Conservation (phyloP, 2,329 filamentous ascomycete genomes). For the Fusarium sp. region DNA sequence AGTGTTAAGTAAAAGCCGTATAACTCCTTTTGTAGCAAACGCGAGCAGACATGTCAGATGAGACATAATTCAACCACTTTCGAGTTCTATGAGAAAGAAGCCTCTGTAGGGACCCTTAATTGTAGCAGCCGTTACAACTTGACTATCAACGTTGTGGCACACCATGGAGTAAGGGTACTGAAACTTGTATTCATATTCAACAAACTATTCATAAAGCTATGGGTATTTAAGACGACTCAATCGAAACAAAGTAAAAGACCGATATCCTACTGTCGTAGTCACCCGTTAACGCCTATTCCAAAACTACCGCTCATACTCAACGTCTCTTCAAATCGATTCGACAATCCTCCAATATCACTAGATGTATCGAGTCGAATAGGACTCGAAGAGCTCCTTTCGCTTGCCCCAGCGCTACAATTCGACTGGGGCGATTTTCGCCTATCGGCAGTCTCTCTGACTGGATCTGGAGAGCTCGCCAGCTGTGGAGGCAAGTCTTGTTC, state of each 20-base stretch:
- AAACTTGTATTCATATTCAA: not conserved
- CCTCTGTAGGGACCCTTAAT: too few species aligned
- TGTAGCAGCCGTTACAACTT: too few species aligned
- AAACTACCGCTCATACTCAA: slow-evolving; percentile 50
- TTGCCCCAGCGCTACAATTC: slow-evolving; percentile 22
- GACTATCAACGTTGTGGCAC: not conserved
- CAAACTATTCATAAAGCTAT: slow-evolving; percentile 4
- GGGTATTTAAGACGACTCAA: slow-evolving; percentile 31
- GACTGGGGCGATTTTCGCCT: slow-evolving; percentile 26
- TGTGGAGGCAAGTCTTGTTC: slow-evolving; percentile 41
- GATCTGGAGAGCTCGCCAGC: slow-evolving; percentile 16
- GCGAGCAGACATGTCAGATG: too few species aligned
- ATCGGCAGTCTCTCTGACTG: slow-evolving; percentile 7
- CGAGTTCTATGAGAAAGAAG: too few species aligned
- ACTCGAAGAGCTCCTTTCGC: slow-evolving; percentile 44
- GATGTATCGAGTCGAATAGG: slow-evolving; percentile 48
- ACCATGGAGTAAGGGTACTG: not conserved
- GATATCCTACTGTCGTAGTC: slow-evolving; percentile 15
- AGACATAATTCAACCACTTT: too few species aligned
- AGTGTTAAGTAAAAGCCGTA: not conserved
- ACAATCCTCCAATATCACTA: slow-evolving; percentile 46
- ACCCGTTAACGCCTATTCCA: slow-evolving; percentile 50
- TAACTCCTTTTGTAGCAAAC: not conserved
- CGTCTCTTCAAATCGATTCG: slow-evolving; percentile 49
- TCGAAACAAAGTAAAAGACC: not conserved